phyloP scores from a whole-genome alignment of 768 basidiomycete genomes.

The Mycena amicta region DNA sequence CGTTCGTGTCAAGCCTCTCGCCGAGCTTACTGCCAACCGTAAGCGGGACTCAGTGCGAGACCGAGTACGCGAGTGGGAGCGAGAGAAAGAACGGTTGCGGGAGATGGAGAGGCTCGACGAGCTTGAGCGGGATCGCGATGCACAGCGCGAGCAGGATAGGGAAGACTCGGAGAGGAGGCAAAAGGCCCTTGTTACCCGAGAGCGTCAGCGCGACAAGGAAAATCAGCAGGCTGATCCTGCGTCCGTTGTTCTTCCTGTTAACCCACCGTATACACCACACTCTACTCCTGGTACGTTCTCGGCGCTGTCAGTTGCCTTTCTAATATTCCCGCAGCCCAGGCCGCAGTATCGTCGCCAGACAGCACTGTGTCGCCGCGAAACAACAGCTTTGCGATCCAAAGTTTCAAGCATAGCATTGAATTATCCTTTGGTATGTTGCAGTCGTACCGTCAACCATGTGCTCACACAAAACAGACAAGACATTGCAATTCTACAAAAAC shows the following conservation, averaged over 20 bases:
- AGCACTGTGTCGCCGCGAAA: not conserved
- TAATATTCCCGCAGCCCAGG: not conserved
- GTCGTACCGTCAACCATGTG: too few relatives aligned
- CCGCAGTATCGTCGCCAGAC: not conserved
- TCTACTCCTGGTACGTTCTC: constrained; percentile 18
- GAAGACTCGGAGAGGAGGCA: constrained; percentile 28
- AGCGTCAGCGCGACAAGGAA: constrained; percentile 31
- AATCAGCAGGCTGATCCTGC: constrained; percentile 28
- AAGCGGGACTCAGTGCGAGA: constrained; percentile 56
- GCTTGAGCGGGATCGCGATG: constrained; percentile 51
- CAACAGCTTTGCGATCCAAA: constrained; percentile 43
- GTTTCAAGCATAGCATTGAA: constrained; percentile 71
- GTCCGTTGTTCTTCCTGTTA: constrained; percentile 4
- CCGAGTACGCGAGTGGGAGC: constrained; percentile 76
- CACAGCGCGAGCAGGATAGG: constrained; percentile 41
- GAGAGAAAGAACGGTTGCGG: constrained; percentile 66
- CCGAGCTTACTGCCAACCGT: constrained; percentile 41
- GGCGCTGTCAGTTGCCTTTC: not conserved
- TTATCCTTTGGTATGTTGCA: constrained; percentile 74
- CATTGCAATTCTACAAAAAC: constrained; percentile 67
- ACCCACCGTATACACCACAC: constrained; percentile 13
- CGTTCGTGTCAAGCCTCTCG: constrained; percentile 36
- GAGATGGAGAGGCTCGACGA: constrained; percentile 70
- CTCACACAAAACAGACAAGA: constrained; percentile 63
- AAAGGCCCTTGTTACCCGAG: constrained; percentile 19